These are phyloP conservation scores for Tolypocladium album DNA, from an alignment of 2,329 filamentous ascomycete genomes.

Conservation along the genomic window DNA sequence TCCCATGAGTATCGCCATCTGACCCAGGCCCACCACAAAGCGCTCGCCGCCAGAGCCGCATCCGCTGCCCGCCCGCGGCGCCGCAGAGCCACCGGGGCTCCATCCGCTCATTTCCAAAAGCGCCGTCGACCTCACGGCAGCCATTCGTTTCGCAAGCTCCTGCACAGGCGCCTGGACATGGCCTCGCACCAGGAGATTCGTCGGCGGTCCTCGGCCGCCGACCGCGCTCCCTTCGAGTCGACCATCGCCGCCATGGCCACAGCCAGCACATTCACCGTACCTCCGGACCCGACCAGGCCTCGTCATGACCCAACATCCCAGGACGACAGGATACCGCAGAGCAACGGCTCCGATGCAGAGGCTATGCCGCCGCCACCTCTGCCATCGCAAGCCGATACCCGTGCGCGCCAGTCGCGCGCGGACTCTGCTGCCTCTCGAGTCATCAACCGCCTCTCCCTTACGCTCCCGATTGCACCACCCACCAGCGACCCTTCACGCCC, in stretches of 20 bases:
- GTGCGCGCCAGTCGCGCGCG: constrained; percentile 38
- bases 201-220: constrained; percentile 27
- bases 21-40: constrained; percentile 25
- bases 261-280: constrained; percentile 11
- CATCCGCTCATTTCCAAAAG: constrained; percentile 24
- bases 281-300: neutral
- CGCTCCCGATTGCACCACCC: constrained; percentile 48
- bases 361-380: constrained; percentile 26
- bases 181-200: constrained; percentile 26
- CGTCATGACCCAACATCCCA: neutral
- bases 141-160: constrained; percentile 9
- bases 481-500: constrained; percentile 41
- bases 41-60: constrained; percentile 30
- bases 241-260: constrained; percentile 11
- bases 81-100: constrained; percentile 23
- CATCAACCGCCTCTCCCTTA: constrained; percentile 49
- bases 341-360: constrained; percentile 2
- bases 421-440: constrained; percentile 42
- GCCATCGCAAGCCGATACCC: constrained; percentile 25
- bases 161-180: constrained; percentile 17
- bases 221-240: constrained; percentile 19
- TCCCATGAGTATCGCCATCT: constrained; percentile 32
- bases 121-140: constrained; percentile 13
- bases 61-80: constrained; percentile 21
- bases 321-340: neutral